These are phyloP conservation scores for Nemania sp. DNA, from an alignment of 2,329 filamentous ascomycete genomes.

Conservation along the genomic window DNA sequence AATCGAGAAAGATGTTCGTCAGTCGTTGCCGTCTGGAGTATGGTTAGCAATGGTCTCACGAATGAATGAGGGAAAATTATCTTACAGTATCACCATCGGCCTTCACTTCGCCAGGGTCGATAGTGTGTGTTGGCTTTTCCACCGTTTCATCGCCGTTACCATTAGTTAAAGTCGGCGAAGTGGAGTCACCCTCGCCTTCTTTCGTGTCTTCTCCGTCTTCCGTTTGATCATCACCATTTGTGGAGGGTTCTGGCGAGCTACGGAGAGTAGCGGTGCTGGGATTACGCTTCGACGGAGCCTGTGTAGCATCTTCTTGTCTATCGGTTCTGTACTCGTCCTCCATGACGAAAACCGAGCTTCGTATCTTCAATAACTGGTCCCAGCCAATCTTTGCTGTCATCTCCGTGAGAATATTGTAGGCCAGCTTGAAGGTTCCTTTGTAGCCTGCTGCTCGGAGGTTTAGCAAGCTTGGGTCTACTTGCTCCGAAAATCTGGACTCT, in stretches of 20 bases:
- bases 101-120: slow-evolving; percentile 82
- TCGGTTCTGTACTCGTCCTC: slow-evolving; percentile 97
- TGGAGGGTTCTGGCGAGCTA: slow-evolving; percentile 72
- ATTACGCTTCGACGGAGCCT: slow-evolving; percentile 69
- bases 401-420: slow-evolving; percentile 92
- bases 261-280: slow-evolving; percentile 83
- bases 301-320: slow-evolving; percentile 71
- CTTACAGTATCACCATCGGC: slow-evolving; percentile 63
- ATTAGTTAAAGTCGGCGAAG: slow-evolving; percentile 54
- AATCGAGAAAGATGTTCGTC: slow-evolving; percentile 87
- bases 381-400: slow-evolving; percentile 97
- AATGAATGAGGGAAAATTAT: neutral
- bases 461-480: slow-evolving; percentile 86
- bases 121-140: slow-evolving; percentile 83
- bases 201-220: slow-evolving; percentile 51
- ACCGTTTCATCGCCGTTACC: slow-evolving; percentile 59
- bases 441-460: slow-evolving; percentile 90
- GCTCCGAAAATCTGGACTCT: slow-evolving; percentile 82
- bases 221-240: slow-evolving; percentile 59
- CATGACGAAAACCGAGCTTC: slow-evolving; percentile 99
- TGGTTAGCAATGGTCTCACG: slow-evolving; percentile 39
- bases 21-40: slow-evolving; percentile 67
- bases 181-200: slow-evolving; percentile 50
- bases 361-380: slow-evolving; percentile 94
- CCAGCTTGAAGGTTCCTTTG: slow-evolving; percentile 94